Evolutionary conservation across 306 rosid species (phyloP).

Genomic region (Cucurbita argyrosperma): DNA sequence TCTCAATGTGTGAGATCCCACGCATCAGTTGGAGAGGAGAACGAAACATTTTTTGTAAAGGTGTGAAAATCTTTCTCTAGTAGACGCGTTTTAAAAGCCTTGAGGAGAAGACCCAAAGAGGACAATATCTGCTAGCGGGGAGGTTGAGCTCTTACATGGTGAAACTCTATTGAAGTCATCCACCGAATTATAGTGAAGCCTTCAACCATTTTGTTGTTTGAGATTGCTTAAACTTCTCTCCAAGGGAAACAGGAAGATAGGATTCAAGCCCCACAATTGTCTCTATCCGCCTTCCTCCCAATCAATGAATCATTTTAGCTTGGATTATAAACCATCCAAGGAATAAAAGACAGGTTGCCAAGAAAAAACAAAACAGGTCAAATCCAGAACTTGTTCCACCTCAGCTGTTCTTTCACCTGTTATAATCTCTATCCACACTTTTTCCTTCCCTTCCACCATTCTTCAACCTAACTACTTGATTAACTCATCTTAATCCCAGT

Average conservation of each 20-base stretch:
- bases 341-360: background rate
- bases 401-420: background rate
- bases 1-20: too few relatives aligned
- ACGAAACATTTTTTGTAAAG: too few relatives aligned
- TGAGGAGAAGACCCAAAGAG: too few relatives aligned
- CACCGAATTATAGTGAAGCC: background rate
- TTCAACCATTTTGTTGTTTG: background rate
- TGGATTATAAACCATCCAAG: conserved; percentile 1
- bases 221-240: background rate
- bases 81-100: too few relatives aligned
- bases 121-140: too few relatives aligned
- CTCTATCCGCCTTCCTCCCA: background rate
- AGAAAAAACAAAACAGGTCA: background rate
- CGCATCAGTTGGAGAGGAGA: too few relatives aligned
- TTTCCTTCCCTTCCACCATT: conserved; percentile 3
- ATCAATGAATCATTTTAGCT: conserved; percentile 6
- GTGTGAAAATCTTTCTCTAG: too few relatives aligned
- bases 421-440: background rate
- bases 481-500: background rate
- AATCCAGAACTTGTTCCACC: background rate
- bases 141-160: too few relatives aligned
- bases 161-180: background rate
- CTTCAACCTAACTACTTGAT: background rate
- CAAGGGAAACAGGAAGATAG: background rate
- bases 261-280: background rate